Conservation (phyloP, 2,329 filamentous ascomycete genomes). For the Pleomassaria siparia region DNA sequence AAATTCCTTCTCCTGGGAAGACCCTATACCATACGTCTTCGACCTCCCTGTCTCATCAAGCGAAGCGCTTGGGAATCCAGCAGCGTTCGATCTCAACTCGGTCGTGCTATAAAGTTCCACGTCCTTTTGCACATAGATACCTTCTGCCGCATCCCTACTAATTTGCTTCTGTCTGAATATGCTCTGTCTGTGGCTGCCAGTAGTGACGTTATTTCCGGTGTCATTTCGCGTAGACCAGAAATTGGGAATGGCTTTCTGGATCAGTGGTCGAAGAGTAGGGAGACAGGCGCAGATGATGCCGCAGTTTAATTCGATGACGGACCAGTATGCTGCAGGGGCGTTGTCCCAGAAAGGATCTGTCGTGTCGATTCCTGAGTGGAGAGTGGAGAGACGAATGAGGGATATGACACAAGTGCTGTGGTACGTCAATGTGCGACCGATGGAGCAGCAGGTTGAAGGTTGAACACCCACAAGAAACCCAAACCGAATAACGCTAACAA, state of each 20-base stretch:
- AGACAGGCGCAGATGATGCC: slow-evolving; percentile 23
- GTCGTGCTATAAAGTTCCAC: slow-evolving; percentile 20
- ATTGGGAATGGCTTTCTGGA: slow-evolving; percentile 13
- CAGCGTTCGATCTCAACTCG: slow-evolving; percentile 10
- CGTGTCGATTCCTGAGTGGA: slow-evolving; percentile 7
- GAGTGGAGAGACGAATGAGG: slow-evolving; percentile 15
- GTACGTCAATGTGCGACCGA: not conserved
- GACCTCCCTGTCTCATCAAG: slow-evolving; percentile 6
- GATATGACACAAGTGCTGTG: slow-evolving; percentile 20
- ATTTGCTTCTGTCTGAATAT: slow-evolving; percentile 1
- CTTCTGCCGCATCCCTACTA: slow-evolving; percentile 3
- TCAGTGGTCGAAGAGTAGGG: slow-evolving; percentile 17
- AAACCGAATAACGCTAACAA: slow-evolving; percentile 17
- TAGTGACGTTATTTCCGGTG: not conserved
- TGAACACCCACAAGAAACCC: slow-evolving; percentile 17
- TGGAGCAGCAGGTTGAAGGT: not conserved
- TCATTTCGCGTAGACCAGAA: slow-evolving; percentile 7
- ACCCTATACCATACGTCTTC: slow-evolving; percentile 3
- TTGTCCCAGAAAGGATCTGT: slow-evolving; percentile 15
- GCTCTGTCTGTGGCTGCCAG: slow-evolving; percentile 1
- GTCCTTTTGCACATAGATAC: slow-evolving; percentile 19
- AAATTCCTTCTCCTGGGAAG: slow-evolving; percentile 3
- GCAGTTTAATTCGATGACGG: slow-evolving; percentile 16
- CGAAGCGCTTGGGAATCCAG: slow-evolving; percentile 6
- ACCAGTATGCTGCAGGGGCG: slow-evolving; percentile 10